Percentiles rank a stretch among this genome's conserved stretches.
phyloP scores from a whole-genome alignment of 2,329 filamentous ascomycete species.

The Aspergillus sojae region DNA sequence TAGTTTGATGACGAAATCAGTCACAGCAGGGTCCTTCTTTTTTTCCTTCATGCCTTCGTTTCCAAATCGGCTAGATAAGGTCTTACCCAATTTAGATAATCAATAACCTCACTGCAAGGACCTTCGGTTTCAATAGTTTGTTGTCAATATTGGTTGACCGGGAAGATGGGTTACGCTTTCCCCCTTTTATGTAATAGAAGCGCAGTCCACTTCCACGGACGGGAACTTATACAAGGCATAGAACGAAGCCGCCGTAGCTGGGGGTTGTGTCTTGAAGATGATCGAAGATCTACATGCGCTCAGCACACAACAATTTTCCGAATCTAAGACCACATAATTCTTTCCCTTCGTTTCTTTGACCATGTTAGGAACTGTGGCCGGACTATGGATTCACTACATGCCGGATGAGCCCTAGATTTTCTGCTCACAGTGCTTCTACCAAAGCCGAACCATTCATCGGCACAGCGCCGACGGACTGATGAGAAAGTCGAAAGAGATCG shows the following conservation, averaged over 20 bases:
- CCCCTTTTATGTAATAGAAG: not conserved
- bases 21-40: not conserved
- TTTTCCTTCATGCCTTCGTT: not conserved
- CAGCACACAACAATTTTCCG: too few relatives aligned
- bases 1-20: not conserved
- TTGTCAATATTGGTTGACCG: not conserved
- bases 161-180: not conserved
- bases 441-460: not conserved
- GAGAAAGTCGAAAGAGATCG: not conserved
- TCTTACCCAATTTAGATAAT: not conserved
- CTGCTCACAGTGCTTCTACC: not conserved
- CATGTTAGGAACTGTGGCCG: not conserved
- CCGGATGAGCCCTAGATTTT: not conserved
- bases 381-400: not conserved
- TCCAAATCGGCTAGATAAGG: not conserved
- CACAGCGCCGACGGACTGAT: not conserved
- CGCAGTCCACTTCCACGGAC: not conserved
- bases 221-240: not conserved
- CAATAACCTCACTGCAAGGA: not conserved
- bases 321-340: too few relatives aligned
- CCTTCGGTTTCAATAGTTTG: not conserved
- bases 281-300: not conserved
- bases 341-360: not conserved
- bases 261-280: not conserved
- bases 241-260: not conserved